phyloP scores from a whole-genome alignment of 306 rosid genomes.

The Abrus precatorius region DNA sequence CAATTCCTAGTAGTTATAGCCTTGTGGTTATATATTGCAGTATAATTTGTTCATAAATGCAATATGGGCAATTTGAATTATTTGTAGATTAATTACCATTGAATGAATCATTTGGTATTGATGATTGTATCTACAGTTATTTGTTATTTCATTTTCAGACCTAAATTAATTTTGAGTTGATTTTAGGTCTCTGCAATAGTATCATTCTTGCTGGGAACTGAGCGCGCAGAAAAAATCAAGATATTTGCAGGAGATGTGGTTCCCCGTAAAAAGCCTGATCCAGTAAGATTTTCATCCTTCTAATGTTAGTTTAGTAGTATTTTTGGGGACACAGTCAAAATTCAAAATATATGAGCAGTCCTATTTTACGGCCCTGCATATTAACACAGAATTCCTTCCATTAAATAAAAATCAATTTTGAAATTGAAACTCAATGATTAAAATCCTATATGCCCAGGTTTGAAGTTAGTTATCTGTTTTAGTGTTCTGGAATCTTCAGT shows the following conservation, averaged over 20 bases:
- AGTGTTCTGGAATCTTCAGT: slow-evolving; percentile 24
- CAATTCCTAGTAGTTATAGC: slow-evolving; percentile 24
- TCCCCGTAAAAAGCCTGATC: slow-evolving; percentile 99
- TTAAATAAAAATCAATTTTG: not conserved
- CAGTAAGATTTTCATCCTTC: slow-evolving; percentile 63
- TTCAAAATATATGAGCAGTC: not conserved
- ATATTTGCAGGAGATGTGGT: slow-evolving; percentile 99
- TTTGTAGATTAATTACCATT: slow-evolving; percentile 31
- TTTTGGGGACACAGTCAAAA: slow-evolving; percentile 17
- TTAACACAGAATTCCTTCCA: not conserved
- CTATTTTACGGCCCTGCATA: slow-evolving; percentile 19
- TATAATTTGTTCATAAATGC: slow-evolving; percentile 2
- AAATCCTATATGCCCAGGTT: not conserved
- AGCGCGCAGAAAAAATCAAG: slow-evolving; percentile 86
- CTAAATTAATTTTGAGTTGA: slow-evolving; percentile 50
- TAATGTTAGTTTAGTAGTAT: slow-evolving; percentile 13
- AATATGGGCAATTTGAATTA: not conserved
- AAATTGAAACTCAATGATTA: slow-evolving; percentile 31
- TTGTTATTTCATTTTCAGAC: slow-evolving; percentile 26
- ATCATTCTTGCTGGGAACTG: slow-evolving; percentile 84
- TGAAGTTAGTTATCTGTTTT: slow-evolving; percentile 2
- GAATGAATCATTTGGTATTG: slow-evolving; percentile 18
- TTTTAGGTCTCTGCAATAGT: slow-evolving; percentile 97
- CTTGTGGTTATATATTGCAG: slow-evolving; percentile 24
- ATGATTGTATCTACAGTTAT: slow-evolving; percentile 32